Conservation (phyloP, 2,329 filamentous ascomycete genomes). For the Colletotrichum sp. region DNA sequence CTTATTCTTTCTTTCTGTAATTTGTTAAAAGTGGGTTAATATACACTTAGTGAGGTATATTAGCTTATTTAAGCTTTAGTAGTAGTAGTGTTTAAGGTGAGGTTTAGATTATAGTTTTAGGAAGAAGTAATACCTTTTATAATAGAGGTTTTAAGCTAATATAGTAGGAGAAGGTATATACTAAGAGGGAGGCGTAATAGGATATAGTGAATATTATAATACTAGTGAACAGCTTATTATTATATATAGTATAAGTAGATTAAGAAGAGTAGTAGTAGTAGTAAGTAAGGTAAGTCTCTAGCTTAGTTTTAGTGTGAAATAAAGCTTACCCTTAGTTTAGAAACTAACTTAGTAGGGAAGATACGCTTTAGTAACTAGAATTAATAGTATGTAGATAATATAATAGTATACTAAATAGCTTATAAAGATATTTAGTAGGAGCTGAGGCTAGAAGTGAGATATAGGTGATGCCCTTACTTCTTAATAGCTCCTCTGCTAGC, state of each 20-base stretch:
- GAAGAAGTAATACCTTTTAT: background rate
- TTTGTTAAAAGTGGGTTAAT: background rate
- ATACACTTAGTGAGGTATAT: too few species aligned
- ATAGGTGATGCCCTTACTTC: too few species aligned
- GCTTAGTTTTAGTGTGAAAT: too few species aligned
- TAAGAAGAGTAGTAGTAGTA: background rate
- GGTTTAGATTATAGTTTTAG: background rate
- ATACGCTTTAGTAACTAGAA: accelerated
- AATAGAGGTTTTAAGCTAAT: too few species aligned
- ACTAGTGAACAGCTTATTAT: background rate
- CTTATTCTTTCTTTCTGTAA: background rate
- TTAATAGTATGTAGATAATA: background rate
- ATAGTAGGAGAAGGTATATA: too few species aligned
- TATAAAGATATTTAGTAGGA: too few species aligned
- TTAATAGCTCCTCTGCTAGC: too few species aligned
- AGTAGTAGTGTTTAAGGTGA: background rate
- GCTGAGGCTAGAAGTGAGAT: too few species aligned
- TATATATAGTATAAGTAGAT: background rate
- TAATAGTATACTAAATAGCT: background rate
- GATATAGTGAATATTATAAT: background rate
- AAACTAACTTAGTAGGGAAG: too few species aligned
- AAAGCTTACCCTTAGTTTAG: too few species aligned
- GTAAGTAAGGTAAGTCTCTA: too few species aligned
- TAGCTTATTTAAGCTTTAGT: background rate
- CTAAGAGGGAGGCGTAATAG: too few species aligned